phyloP scores from a whole-genome alignment of 352 stramenopile species.

The Phytopythium aichiense region DNA sequence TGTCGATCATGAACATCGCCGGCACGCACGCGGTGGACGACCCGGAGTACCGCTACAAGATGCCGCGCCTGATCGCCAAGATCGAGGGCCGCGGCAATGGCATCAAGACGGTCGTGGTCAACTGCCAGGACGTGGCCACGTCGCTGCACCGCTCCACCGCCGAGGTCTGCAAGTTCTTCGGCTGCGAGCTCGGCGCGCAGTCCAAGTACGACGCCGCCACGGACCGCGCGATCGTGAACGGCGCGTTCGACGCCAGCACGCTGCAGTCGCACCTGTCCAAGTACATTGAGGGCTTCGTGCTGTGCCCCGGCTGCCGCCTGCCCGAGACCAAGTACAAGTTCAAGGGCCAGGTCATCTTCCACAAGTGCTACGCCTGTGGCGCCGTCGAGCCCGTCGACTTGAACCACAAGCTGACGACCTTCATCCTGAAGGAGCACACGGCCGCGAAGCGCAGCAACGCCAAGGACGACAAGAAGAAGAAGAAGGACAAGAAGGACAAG shows the following conservation, averaged over 20 bases:
- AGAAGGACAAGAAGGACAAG: conserved; percentile 72
- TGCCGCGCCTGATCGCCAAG: conserved; percentile 95
- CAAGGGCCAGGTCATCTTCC: conserved; percentile 95
- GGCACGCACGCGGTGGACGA: conserved; percentile 89
- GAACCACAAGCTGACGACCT: conserved; percentile 98
- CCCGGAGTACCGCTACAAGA: conserved; percentile 98
- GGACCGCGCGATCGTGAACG: conserved; percentile 96
- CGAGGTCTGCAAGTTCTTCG: conserved; percentile 99
- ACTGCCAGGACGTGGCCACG: conserved; percentile 94
- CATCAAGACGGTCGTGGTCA: conserved; percentile 99
- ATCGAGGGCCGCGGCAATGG: conserved; percentile 99
- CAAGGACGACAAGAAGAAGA: conserved; percentile 82
- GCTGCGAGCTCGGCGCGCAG: conserved; percentile 97
- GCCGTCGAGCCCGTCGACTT: conserved; percentile 97
- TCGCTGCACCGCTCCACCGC: conserved; percentile 92
- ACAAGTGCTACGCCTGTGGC: conserved; percentile 98
- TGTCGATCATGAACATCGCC: conserved; percentile 91
- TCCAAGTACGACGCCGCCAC: conserved; percentile 97
- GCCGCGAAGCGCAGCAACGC: conserved; percentile 87
- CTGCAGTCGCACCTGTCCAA: conserved; percentile 96
- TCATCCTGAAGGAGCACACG: conserved; percentile 96
- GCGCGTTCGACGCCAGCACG: conserved; percentile 90
- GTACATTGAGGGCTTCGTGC: conserved; percentile 98
- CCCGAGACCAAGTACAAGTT: conserved; percentile 99
- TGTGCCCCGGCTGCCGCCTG: conserved; percentile 96